phyloP scores from a whole-genome alignment of 2,329 filamentous ascomycete genomes.

The Lecanosticta acicola region DNA sequence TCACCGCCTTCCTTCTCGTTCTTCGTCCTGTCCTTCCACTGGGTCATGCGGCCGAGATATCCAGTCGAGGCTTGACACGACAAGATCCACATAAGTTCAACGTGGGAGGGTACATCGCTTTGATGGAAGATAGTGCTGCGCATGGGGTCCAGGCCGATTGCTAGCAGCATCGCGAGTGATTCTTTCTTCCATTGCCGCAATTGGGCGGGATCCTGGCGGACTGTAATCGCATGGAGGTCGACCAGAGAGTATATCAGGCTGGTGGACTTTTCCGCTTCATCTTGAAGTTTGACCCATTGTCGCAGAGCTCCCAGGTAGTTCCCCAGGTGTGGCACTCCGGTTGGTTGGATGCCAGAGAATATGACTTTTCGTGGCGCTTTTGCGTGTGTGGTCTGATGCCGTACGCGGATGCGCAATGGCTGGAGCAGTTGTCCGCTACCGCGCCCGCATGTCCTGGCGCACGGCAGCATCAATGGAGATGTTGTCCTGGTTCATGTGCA shows the following conservation, averaged over 20 bases:
- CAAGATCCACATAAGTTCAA: constrained; percentile 95
- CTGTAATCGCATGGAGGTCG: constrained; percentile 88
- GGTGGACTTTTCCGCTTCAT: constrained; percentile 51
- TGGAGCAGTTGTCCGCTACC: constrained; percentile 2
- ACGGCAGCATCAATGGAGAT: constrained; percentile 6
- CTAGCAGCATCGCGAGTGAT: constrained; percentile 72
- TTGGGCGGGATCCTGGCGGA: constrained; percentile 58
- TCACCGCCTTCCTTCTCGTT: constrained; percentile 39
- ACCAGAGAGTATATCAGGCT: constrained; percentile 80
- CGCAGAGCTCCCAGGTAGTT: constrained; percentile 90
- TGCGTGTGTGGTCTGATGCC: constrained; percentile 2
- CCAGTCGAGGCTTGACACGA: constrained; percentile 88
- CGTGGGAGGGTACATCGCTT: constrained; percentile 59
- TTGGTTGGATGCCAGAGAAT: constrained; percentile 97
- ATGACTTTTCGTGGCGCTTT: constrained; percentile 47
- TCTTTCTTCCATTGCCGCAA: constrained; percentile 64
- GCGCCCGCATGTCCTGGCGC: constrained; percentile 5
- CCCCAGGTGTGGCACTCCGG: constrained; percentile 85
- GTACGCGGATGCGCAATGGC: not conserved
- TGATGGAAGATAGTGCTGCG: constrained; percentile 77
- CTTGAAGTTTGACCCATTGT: constrained; percentile 79
- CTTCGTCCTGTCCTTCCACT: constrained; percentile 72
- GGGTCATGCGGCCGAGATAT: constrained; percentile 96
- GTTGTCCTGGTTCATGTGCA: not conserved
- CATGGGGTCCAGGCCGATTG: constrained; percentile 75